Evolutionary conservation across 108 stramenopile genomes (phyloP).

Genomic region (Nannochloropsis gaditana): DNA sequence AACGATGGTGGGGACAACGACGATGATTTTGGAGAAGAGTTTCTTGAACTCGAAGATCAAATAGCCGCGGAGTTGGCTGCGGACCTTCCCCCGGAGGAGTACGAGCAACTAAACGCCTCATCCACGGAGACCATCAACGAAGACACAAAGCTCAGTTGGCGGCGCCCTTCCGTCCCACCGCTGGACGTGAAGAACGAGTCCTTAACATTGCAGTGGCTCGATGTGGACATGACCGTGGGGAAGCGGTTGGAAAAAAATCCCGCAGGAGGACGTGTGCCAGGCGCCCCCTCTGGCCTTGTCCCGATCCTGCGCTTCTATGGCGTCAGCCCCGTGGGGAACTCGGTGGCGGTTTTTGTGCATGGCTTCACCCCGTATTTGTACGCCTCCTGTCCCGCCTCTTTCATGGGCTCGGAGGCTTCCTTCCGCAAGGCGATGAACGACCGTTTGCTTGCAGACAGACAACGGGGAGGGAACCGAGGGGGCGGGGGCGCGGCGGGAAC

Average conservation of each 20-base stretch:
- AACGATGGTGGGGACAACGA: background rate
- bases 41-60: background rate
- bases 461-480: background rate
- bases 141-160: background rate
- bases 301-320: conserved; percentile 92
- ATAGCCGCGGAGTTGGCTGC: background rate
- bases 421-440: conserved; percentile 17
- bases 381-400: conserved; percentile 41
- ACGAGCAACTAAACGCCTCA: background rate
- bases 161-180: background rate
- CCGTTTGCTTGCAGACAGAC: conserved; percentile 8
- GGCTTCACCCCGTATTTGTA: conserved; percentile 93
- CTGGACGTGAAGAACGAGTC: background rate
- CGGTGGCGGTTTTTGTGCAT: conserved; percentile 81
- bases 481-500: conserved; percentile 17
- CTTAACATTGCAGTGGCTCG: conserved; percentile 83
- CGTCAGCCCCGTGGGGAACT: conserved; percentile 80
- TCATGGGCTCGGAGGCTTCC: conserved; percentile 26
- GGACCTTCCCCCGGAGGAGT: background rate
- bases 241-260: conserved; percentile 66
- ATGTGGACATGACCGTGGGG: conserved; percentile 87
- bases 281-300: conserved; percentile 56
- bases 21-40: background rate
- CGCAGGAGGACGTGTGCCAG: conserved; percentile 37
- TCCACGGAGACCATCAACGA: conserved; percentile 17